Base-by-base conservation (phyloP, 1,284 basidiomycete species). In the Cryptococcus amylolentus region DNA sequence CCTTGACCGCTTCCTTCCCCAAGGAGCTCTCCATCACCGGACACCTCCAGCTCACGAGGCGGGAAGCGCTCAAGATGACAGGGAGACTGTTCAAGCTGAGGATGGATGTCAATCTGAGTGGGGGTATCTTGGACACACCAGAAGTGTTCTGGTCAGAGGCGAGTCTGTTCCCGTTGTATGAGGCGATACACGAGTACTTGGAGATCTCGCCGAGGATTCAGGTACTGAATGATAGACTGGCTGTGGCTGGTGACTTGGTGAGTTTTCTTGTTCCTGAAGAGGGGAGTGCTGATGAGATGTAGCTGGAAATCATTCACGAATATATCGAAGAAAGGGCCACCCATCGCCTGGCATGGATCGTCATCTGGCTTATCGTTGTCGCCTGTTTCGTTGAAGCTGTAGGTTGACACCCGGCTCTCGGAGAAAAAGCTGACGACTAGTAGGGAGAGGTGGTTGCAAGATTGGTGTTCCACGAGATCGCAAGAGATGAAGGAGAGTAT, bases 111-210 rank as follows among this genome's bases (percentile, higher is more conserved):
- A 96, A 95, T 68, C 80, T 98, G 5, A 91, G 93, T 8, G 88
- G 88, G 31, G 95, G 95, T 68, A 91, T 98, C n/a, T 81, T 97
- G 1, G 74, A 97, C 71, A 89, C 92, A 4, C 93, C 93, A 0
- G 92, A 95, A 70, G 78, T 97, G 48, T 98, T 98, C 76, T 97
- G 93, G 94, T 88, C 86, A 53, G 93, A 96, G 72, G 92, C 92
- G 12, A 91, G 87, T 62, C 78, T 96, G 67, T 88, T 89, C 69
- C 88, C 87, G 48, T 76, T 97, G 37, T 97, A 97, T 73, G 90
- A 94, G 69, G 92, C 93, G 0, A 92, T 95, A 49, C 80, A 92
- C 60, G 92, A 94, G 66, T 98, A 98, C 71, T 88, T 97, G 81
- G 93, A 98, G 77, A 91, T 96, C 52, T 86, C 86, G 43, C 85